phyloP scores from a whole-genome alignment of 2,329 filamentous ascomycete genomes.

The Arthroderma uncinatum region DNA sequence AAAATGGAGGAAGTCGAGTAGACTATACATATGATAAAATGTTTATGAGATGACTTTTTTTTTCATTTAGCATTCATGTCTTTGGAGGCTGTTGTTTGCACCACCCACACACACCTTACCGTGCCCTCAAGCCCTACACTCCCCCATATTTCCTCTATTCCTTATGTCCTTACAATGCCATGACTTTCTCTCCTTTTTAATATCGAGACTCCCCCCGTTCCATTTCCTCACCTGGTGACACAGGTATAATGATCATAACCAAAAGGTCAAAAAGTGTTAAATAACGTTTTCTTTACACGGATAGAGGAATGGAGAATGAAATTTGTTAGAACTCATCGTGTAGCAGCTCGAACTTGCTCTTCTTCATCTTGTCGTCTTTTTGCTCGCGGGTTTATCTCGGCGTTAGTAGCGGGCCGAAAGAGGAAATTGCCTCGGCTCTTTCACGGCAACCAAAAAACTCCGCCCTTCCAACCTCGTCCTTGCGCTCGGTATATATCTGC shows the following conservation, averaged over 20 bases:
- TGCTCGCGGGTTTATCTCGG: neutral
- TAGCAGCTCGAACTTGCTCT: neutral
- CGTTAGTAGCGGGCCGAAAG: neutral
- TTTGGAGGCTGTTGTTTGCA: constrained; percentile 4
- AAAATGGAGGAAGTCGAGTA: constrained; percentile 15
- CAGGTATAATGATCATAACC: neutral
- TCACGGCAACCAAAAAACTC: neutral
- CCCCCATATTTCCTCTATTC: neutral
- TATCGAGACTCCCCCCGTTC: neutral
- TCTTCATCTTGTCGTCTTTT: neutral
- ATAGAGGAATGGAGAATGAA: constrained; percentile 4
- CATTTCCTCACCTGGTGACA: neutral
- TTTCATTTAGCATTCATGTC: constrained; percentile 6
- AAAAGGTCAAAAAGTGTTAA: constrained; percentile 1
- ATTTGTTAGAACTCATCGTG: neutral
- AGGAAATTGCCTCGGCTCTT: constrained; percentile 5
- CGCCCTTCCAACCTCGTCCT: neutral
- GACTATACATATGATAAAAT: constrained; percentile 5
- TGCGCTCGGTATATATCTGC: neutral
- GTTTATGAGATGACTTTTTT: constrained; percentile 4
- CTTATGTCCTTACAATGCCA: constrained; percentile 1
- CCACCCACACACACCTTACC: neutral
- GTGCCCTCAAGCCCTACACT: neutral
- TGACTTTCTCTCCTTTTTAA: neutral
- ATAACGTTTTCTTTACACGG: constrained; percentile 1